Conservation (phyloP, 164 flowering plant species). For the Echeveria elegans region DNA sequence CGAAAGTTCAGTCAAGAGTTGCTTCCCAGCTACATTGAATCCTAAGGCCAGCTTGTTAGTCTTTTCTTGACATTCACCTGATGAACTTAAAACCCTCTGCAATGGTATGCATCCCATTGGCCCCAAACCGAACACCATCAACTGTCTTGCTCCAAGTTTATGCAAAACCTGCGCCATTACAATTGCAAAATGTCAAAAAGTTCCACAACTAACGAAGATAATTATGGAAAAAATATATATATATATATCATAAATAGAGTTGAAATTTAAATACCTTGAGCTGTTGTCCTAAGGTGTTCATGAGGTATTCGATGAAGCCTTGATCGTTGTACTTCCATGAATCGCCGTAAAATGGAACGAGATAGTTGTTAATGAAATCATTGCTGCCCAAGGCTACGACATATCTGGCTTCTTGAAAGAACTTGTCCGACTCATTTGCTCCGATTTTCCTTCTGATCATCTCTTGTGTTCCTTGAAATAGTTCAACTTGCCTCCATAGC, state of each 20-base stretch:
- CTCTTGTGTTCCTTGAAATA: constrained; percentile 69
- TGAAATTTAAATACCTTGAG: constrained; percentile 37
- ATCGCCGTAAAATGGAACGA: constrained; percentile 65
- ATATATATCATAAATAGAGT: too few species aligned
- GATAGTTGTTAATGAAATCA: constrained; percentile 93
- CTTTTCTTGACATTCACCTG: constrained; percentile 60
- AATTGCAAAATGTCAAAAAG: not conserved
- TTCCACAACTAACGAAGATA: too few species aligned
- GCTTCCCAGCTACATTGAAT: constrained; percentile 53
- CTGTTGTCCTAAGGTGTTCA: constrained; percentile 50
- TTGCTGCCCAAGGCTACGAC: constrained; percentile 94
- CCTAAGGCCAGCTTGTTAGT: constrained; percentile 61
- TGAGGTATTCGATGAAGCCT: constrained; percentile 47
- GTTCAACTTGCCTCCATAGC: constrained; percentile 68
- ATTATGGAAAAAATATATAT: too few species aligned
- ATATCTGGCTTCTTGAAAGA: constrained; percentile 58
- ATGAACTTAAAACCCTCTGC: constrained; percentile 58
- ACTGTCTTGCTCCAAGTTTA: constrained; percentile 54
- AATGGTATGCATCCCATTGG: constrained; percentile 99
- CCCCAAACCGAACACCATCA: constrained; percentile 85
- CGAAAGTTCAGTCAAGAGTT: constrained; percentile 34
- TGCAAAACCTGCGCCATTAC: constrained; percentile 40
- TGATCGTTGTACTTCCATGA: constrained; percentile 68
- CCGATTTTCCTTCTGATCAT: constrained; percentile 57
- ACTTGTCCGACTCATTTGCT: constrained; percentile 36